phyloP scores from a whole-genome alignment of 805 yeast species.

The Komagataella mondaviorum region DNA sequence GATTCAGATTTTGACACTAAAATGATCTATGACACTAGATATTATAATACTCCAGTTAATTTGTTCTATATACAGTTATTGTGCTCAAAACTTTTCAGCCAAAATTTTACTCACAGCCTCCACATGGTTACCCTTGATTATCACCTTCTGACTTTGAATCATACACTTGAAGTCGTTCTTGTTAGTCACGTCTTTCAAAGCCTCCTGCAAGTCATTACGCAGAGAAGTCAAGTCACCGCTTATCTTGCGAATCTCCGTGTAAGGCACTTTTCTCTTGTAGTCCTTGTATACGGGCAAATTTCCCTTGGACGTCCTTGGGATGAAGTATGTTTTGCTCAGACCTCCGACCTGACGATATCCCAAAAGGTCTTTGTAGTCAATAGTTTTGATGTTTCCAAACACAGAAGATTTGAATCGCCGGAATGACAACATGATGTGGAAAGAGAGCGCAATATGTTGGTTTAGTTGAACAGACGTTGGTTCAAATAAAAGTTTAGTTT shows the following conservation, averaged over 20 bases:
- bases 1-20: background rate
- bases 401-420: background rate
- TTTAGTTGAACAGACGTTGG: no score
- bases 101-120: slow-evolving; percentile 21
- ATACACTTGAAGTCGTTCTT: slow-evolving; percentile 29
- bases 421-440: background rate
- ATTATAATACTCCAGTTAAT: no score
- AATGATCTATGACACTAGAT: background rate
- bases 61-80: background rate
- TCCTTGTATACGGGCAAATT: slow-evolving; percentile 63
- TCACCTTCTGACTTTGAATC: slow-evolving; percentile 37
- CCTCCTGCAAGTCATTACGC: slow-evolving; percentile 46
- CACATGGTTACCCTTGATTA: slow-evolving; percentile 34
- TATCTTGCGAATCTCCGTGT: slow-evolving; percentile 47
- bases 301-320: slow-evolving; percentile 43
- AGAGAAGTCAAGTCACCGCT: slow-evolving; percentile 55
- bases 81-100: slow-evolving; percentile 13
- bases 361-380: background rate
- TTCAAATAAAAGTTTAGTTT: background rate
- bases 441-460: background rate
- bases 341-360: slow-evolving; percentile 1
- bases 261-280: slow-evolving; percentile 1
- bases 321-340: slow-evolving; percentile 20
- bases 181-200: slow-evolving; percentile 33
- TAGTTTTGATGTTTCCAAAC: background rate